Base-by-base conservation (phyloP, 352 stramenopile species). In the Globisporangium emineosum region DNA sequence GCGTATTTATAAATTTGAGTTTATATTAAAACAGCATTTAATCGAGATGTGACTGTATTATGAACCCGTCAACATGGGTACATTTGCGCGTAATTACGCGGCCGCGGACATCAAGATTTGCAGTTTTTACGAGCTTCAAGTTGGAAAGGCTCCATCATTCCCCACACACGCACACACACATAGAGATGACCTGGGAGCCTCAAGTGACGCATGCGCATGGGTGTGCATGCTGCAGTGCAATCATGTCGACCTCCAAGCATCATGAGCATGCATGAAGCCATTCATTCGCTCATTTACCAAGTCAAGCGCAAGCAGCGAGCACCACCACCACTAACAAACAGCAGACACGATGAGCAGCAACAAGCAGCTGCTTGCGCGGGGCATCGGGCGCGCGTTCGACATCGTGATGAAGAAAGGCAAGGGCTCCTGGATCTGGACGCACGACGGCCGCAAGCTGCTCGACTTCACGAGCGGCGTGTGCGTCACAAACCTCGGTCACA, bases 381-480 rank as follows among this genome's bases (percentile, higher is more conserved):
- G 86, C 69, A 78, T 94, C 54, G 83, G 88, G 60, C 82, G 87
- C 72, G 90, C 93, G 73, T 86, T 87, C 60, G 77, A 95, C 61
- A 81, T 94, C 69, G 68, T 94, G 64, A 90, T 94, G 75, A 77
- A 76, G 52, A 79, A 89, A 62, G 92, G 72, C 69, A 80, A 94
- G 37, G 91, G 91, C 50, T 89, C 71, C 59, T 97, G 87, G 77
- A 70, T 98, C 65, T 93, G 76, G 72, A 97, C 89, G 32, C 69
- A 72, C 55, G 89, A 97, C 64, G 81, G 88, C 56, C 77, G 87
- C 68, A 97, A 93, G 75, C 69, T 94, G 43, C 74, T 97, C 52
- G 93, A 98, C 75, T 97, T 98, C 67, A 96, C 90, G n/a, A 96
- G 83, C 60, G 94, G 93, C 60, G 98, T 98, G 67, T 92, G 88